Evolutionary conservation across 2,329 filamentous ascomycete genomes (phyloP), one percentile per base, ranked within the genome.

Genomic region (Pseudopithomyces maydicus): DNA sequence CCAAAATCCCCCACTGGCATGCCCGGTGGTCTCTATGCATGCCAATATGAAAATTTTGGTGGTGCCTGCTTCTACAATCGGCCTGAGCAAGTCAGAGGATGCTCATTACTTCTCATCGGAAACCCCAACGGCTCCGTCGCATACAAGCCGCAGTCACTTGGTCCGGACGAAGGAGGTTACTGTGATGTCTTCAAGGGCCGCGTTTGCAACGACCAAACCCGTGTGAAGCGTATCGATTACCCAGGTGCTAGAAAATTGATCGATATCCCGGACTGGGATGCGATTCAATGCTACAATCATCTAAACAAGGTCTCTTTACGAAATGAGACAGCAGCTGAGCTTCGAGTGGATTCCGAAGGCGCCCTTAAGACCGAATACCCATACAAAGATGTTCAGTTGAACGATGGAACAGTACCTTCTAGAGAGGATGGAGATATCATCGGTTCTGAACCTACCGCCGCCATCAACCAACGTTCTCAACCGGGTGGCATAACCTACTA

Each of bases 151-250:
- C 32, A 20, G n/a, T 48, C 45, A 3, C 5, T 48, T 20, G 45
- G 45, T 7, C 45, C 45, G 6, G 45, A 48, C 32, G 10, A 15
- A 4, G 45, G 45, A 48, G 45, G 45, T 2, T 33, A 48, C 19
- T 48, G 45, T 20, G 45, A 48, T 23, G 32, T 48, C 17, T 48
- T 48, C 45, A 48, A 48, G 10, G 45, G 45, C 6, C 12, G 19
- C 19, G n/a, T 48, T 15, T 48, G 45, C 45, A 48, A 48, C 20
- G 45, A 48, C 12, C 45, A 48, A 15, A 48, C 32, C 12, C 33
- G 33, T 15, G 32, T 38, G 6, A 48, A 36, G 45, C 45, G 45
- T 1, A 48, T 48, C 17, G 32, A 48, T 15, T 48, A 23, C 8
- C 45, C 45, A 20, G 45, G 45, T 15, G 45, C 36, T 17, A 36